Conservation (phyloP, 2,329 filamentous ascomycete genomes). For the Alternaria metachromatica region DNA sequence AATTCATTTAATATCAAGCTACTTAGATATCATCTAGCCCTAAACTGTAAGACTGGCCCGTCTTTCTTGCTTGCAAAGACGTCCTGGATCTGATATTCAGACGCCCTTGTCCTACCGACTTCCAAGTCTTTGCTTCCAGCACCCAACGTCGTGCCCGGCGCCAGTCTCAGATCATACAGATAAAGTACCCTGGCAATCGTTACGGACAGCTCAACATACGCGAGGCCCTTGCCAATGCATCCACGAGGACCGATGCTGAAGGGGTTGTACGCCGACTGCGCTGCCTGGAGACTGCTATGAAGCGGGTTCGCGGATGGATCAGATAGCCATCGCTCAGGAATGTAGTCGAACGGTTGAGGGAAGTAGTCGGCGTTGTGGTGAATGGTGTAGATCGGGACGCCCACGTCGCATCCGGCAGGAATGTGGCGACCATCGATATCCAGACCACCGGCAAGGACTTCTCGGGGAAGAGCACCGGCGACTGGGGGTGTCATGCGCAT, state of each 20-base stretch:
- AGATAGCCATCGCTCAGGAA: conserved; percentile 48
- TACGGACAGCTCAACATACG: conserved; percentile 71
- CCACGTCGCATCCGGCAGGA: conserved; percentile 46
- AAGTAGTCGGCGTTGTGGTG: conserved; percentile 50
- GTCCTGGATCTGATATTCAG: conserved; percentile 74
- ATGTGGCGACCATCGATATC: conserved; percentile 46
- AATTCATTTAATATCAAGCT: background rate
- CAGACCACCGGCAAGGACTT: conserved; percentile 48
- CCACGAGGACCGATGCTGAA: conserved; percentile 74
- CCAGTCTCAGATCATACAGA: conserved; percentile 62
- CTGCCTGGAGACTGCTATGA: conserved; percentile 45
- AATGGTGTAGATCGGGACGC: conserved; percentile 48
- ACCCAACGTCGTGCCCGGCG: conserved; percentile 42
- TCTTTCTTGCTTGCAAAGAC: conserved; percentile 77
- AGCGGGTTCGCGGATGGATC: conserved; percentile 40
- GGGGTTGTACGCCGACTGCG: conserved; percentile 75
- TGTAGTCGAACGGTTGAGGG: conserved; percentile 46
- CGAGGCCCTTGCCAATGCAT: conserved; percentile 74
- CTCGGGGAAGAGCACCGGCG: conserved; percentile 47
- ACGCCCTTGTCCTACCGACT: conserved; percentile 38
- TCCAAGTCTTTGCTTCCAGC: conserved; percentile 42
- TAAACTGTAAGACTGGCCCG: conserved; percentile 69
- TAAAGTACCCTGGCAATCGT: conserved; percentile 68
- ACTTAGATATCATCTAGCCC: conserved; percentile 17
- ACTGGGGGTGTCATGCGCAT: conserved; percentile 52